Conservation (phyloP, 257 asterid species). For the Capsicum chinense region DNA sequence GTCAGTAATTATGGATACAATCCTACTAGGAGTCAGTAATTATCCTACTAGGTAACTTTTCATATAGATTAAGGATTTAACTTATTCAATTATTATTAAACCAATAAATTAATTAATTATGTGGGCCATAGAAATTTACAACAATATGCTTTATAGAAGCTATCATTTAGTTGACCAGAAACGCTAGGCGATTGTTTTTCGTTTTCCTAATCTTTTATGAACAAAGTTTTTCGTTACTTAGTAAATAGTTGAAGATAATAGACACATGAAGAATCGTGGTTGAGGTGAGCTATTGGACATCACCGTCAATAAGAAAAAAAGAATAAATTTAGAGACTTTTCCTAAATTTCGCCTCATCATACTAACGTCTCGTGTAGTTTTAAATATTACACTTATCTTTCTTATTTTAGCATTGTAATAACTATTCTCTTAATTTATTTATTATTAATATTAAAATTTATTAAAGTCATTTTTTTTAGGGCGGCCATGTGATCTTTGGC, state of each 20-base stretch:
- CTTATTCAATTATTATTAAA: too few relatives aligned
- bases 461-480: conserved; percentile 1
- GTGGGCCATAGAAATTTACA: too few relatives aligned
- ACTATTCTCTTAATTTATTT: background rate
- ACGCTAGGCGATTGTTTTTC: background rate
- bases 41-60: too few relatives aligned
- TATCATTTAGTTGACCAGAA: background rate
- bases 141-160: background rate
- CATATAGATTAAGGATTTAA: too few relatives aligned
- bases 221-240: background rate
- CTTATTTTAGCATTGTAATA: background rate
- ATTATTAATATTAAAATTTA: background rate
- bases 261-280: background rate
- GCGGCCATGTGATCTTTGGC: background rate
- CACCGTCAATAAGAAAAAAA: too few relatives aligned
- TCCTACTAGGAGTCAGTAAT: too few relatives aligned
- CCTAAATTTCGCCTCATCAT: too few relatives aligned
- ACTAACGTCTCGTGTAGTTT: too few relatives aligned
- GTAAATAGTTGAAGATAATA: background rate
- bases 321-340: too few relatives aligned
- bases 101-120: too few relatives aligned
- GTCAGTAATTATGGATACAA: too few relatives aligned
- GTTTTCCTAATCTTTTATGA: background rate
- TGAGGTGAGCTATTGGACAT: background rate
- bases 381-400: background rate